A percentile compares a stretch with the other conserved stretches of the same genome.
Conservation (phyloP, 148 eudicot genomes). For the Spergularia marina region DNA sequence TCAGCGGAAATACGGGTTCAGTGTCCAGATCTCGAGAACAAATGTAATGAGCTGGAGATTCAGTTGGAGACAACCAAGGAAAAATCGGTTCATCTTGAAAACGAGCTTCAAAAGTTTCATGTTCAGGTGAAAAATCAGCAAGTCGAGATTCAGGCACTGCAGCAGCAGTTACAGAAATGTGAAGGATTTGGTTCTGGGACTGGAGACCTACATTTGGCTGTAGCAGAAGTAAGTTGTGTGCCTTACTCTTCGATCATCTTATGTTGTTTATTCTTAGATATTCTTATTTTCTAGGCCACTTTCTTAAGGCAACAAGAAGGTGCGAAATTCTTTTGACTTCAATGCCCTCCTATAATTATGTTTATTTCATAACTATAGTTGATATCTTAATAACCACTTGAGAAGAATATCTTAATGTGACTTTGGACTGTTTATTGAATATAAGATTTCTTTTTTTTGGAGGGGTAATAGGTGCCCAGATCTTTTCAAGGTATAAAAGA, state of each 20-base stretch:
- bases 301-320: slow-evolving; percentile 37
- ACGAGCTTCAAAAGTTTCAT: slow-evolving; percentile 31
- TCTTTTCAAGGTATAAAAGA: slow-evolving; percentile 21
- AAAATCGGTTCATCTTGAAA: slow-evolving; percentile 34
- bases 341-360: slow-evolving; percentile 11
- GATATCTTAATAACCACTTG: slow-evolving; percentile 23
- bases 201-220: slow-evolving; percentile 14
- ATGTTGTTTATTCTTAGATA: slow-evolving; percentile 30
- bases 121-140: slow-evolving; percentile 33
- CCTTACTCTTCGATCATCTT: slow-evolving; percentile 19
- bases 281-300: slow-evolving; percentile 39
- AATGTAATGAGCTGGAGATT: slow-evolving; percentile 32
- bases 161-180: slow-evolving; percentile 17
- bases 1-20: slow-evolving; percentile 21
- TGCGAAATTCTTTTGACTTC: slow-evolving; percentile 24
- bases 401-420: slow-evolving; percentile 28
- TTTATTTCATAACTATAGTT: slow-evolving; percentile 27
- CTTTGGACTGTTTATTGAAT: slow-evolving; percentile 31
- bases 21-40: slow-evolving; percentile 26
- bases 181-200: slow-evolving; percentile 15
- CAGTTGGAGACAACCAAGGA: slow-evolving; percentile 33
- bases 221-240: slow-evolving; percentile 9
- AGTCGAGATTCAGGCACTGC: slow-evolving; percentile 20
- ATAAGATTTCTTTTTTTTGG: slow-evolving; percentile 45
- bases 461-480: slow-evolving; percentile 34